Base-by-base conservation (phyloP, 495 filamentous ascomycete species). In the Podospora sp. region DNA sequence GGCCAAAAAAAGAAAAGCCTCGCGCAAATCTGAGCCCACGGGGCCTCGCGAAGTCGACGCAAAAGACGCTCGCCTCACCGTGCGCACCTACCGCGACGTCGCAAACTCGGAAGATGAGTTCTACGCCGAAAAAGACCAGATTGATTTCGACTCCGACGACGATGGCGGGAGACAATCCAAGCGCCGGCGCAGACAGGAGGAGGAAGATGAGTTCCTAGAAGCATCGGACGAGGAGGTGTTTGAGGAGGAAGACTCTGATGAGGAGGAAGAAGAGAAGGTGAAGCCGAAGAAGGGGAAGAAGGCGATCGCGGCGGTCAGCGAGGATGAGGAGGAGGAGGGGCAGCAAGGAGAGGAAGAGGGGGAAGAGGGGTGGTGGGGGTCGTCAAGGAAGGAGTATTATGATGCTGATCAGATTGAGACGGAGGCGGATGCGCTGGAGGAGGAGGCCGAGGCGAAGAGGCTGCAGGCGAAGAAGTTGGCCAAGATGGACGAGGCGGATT, bases 91-190 rank as follows among this genome's bases (percentile, higher is more conserved):
- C 80, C 87, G 91, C 75, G 90, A 94, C 73, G 89, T 97, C 69
- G 92, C 94, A 71, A 89, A 96, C 73, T 94, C 92, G 1, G 92
- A 96, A 72, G 95, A 99, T 79, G 93, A 95, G 67, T 96, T 97
- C 78, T 90, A 91, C 71, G 79, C 91, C 49, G 87, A 91, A 64
- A 86, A 91, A 33, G 94, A 98, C 77, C 88, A 92, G 70, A 86
- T 99, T 62, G 77, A 96, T 71, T 82, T 99, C 26, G 92, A 95
- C 55, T 90, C 93, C 69, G 89, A 83, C 29, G 92, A 95, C 29
- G 92, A 95, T 33, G 91, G 94, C 68, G 88, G 82, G 29, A 90
- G 90, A 29, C 87, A 89, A 27, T 86, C 89, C 52, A 97, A 95
- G 82, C 87, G 90, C 69, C 83, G 88, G 68, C 86, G 87, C 73